Evolutionary conservation across 305 asterid species (phyloP).

Genomic region (Rubia balearica): DNA sequence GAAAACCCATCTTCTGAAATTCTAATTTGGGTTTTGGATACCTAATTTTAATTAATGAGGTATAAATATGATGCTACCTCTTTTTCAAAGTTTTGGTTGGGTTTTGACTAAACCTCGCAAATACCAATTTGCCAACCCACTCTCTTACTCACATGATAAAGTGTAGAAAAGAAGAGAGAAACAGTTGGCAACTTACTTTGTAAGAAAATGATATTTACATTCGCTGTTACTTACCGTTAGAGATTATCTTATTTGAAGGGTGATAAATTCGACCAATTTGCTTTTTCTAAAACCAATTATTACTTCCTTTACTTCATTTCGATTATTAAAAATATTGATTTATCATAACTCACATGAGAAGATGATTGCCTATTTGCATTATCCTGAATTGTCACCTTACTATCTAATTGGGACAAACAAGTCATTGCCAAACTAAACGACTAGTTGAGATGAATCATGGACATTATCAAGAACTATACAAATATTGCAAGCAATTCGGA

Average conservation of each 20-base stretch:
- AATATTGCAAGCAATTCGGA: neutral
- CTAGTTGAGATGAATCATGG: neutral
- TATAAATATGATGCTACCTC: neutral
- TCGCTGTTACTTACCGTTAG: too few species aligned
- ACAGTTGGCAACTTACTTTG: neutral
- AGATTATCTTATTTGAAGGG: too few species aligned
- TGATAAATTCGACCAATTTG: too few species aligned
- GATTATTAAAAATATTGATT: too few species aligned
- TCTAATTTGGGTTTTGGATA: neutral
- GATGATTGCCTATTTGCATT: neutral
- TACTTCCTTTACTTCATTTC: too few species aligned
- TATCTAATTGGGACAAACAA: neutral
- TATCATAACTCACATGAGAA: neutral
- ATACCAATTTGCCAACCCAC: neutral
- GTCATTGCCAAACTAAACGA: neutral
- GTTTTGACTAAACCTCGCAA: neutral
- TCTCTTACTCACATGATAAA: neutral
- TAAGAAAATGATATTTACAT: too few species aligned
- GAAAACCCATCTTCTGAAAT: conserved; percentile 9
- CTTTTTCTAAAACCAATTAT: too few species aligned
- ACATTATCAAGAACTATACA: neutral
- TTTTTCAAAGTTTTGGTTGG: conserved; percentile 1
- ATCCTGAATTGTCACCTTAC: neutral
- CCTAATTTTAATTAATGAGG: neutral
- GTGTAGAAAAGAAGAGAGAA: neutral